A percentile compares a stretch with the other conserved stretches of the same genome.
phyloP scores from a whole-genome alignment of 2,329 filamentous ascomycete species.

The Pseudocercospora cruenta region DNA sequence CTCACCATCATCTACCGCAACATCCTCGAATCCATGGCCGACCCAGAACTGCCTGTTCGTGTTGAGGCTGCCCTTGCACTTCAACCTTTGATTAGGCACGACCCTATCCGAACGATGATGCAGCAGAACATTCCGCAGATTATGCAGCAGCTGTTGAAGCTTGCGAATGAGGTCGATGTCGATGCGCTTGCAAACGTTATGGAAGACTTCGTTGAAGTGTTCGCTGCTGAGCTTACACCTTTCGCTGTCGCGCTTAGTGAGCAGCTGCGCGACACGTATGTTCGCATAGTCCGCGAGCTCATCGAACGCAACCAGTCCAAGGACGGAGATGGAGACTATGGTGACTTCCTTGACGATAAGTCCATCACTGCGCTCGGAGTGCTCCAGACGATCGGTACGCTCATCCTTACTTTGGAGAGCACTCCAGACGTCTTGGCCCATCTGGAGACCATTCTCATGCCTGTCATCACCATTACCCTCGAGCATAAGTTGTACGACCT shows the following conservation, averaged over 20 bases:
- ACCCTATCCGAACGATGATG: slow-evolving; percentile 92
- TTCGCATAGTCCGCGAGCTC: slow-evolving; percentile 89
- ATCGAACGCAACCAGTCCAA: slow-evolving; percentile 83
- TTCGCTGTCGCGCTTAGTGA: slow-evolving; percentile 96
- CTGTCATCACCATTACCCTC: slow-evolving; percentile 91
- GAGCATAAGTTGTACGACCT: slow-evolving; percentile 98
- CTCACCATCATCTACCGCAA: slow-evolving; percentile 95
- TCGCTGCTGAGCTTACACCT: slow-evolving; percentile 92
- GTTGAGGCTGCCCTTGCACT: slow-evolving; percentile 92
- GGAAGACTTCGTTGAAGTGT: slow-evolving; percentile 99
- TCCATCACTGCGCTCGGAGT: slow-evolving; percentile 96
- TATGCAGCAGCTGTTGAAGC: slow-evolving; percentile 96
- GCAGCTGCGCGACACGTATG: slow-evolving; percentile 92
- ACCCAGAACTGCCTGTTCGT: slow-evolving; percentile 87
- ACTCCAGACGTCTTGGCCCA: slow-evolving; percentile 93
- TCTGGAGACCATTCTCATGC: slow-evolving; percentile 94
- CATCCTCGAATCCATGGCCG: slow-evolving; percentile 95
- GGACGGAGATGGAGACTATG: slow-evolving; percentile 76
- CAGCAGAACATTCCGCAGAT: slow-evolving; percentile 97
- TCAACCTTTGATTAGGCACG: slow-evolving; percentile 93
- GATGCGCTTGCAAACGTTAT: slow-evolving; percentile 97
- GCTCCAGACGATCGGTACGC: slow-evolving; percentile 92
- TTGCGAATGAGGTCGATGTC: slow-evolving; percentile 97
- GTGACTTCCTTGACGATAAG: slow-evolving; percentile 96
- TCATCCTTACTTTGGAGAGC: slow-evolving; percentile 95